phyloP scores from a whole-genome alignment of 2,329 filamentous ascomycete genomes.

The Cordyceps cicadae region DNA sequence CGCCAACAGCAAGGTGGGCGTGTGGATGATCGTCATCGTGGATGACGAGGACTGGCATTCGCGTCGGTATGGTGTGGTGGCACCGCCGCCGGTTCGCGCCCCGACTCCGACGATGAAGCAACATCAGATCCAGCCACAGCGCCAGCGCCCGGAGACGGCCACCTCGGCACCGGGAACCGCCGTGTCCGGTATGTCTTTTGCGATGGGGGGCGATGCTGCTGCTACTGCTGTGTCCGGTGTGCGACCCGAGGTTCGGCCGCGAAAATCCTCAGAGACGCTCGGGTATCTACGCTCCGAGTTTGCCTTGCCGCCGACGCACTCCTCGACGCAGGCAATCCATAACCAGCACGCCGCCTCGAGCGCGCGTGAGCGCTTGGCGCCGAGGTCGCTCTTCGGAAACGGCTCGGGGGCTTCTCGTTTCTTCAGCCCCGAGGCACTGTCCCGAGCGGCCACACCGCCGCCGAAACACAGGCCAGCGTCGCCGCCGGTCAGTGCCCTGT shows the following conservation, averaged over 20 bases:
- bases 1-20: conserved; percentile 57
- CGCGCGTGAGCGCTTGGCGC: conserved; percentile 2
- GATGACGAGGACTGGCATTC: conserved; percentile 43
- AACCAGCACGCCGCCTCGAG: conserved; percentile 12
- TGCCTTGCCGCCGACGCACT: not conserved
- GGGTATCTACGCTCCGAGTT: conserved; percentile 5
- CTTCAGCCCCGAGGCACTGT: conserved; percentile 12
- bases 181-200: not conserved
- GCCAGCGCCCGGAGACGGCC: not conserved
- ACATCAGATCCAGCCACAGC: not conserved
- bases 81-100: not conserved
- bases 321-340: conserved; percentile 13
- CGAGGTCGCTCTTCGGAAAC: not conserved
- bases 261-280: conserved; percentile 16
- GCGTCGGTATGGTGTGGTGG: not conserved
- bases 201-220: not conserved
- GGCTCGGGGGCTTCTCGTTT: too few species aligned
- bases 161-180: not conserved
- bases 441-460: conserved; percentile 5
- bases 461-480: not conserved
- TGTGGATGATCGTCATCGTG: conserved; percentile 71
- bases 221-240: not conserved
- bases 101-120: not conserved
- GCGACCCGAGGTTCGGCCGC: conserved; percentile 2
- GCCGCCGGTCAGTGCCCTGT: not conserved